Conservation (phyloP, 495 filamentous ascomycete genomes). For the Annulohypoxylon moriforme region DNA sequence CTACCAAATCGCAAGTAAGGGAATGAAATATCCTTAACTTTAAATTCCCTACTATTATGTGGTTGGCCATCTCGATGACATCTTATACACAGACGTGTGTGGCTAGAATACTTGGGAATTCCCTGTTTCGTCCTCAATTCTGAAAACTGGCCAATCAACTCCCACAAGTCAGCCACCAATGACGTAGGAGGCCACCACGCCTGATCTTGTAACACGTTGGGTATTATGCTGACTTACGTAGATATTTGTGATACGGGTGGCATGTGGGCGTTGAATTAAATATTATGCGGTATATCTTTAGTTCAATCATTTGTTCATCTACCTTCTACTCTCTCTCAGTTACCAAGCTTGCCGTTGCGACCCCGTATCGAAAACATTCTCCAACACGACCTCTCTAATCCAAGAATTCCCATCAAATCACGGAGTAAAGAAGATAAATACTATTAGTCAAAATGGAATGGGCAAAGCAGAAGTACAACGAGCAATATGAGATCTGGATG, state of each 20-base stretch:
- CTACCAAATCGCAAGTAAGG: background rate
- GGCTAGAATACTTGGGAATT: conserved; percentile 27
- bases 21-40: background rate
- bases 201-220: background rate
- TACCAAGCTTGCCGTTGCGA: background rate
- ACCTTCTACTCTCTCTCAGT: background rate
- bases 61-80: conserved; percentile 31
- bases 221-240: conserved; percentile 9
- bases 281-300: background rate
- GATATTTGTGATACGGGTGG: background rate
- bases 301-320: background rate
- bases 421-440: background rate
- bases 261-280: background rate
- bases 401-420: background rate
- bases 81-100: conserved; percentile 18
- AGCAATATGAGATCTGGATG: conserved; percentile 77
- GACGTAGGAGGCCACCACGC: conserved; percentile 33
- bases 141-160: conserved; percentile 14
- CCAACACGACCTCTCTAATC: background rate
- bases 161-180: conserved; percentile 19
- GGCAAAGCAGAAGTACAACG: conserved; percentile 68
- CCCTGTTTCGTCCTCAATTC: conserved; percentile 30
- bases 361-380: background rate
- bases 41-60: background rate
- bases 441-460: conserved; percentile 62